Evolutionary conservation across 2,329 filamentous ascomycete genomes (phyloP).

Genomic region (Dactylellina parvicollis): DNA sequence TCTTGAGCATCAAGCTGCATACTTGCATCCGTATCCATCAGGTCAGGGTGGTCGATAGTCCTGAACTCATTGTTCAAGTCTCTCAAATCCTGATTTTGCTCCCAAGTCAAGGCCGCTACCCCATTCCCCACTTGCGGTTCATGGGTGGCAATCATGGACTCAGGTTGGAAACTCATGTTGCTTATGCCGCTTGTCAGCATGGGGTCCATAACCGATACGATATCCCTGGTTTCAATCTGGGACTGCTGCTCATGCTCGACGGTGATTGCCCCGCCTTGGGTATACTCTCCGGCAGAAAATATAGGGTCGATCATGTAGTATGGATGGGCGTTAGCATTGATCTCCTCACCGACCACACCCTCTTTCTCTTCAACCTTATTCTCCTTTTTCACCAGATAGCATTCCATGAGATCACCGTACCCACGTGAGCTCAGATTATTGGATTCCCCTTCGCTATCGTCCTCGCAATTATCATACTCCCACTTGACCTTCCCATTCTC

Average conservation of each 20-base stretch:
- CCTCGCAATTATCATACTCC: slow-evolving; percentile 53
- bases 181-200: slow-evolving; percentile 48
- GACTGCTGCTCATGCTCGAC: slow-evolving; percentile 14
- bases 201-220: slow-evolving; percentile 45
- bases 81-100: slow-evolving; percentile 50
- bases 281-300: slow-evolving; percentile 18
- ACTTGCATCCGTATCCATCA: slow-evolving; percentile 13
- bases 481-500: slow-evolving; percentile 45
- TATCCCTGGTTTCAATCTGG: slow-evolving; percentile 38
- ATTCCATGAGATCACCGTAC: slow-evolving; percentile 51
- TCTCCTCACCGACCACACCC: background rate
- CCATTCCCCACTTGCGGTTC: slow-evolving; percentile 6
- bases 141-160: background rate
- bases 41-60: slow-evolving; percentile 11
- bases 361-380: slow-evolving; percentile 27
- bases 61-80: slow-evolving; percentile 50
- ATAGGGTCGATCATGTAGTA: slow-evolving; percentile 47
- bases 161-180: slow-evolving; percentile 33
- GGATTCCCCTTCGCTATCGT: slow-evolving; percentile 50
- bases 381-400: slow-evolving; percentile 51
- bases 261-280: background rate
- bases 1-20: slow-evolving; percentile 11
- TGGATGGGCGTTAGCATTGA: slow-evolving; percentile 3
- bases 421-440: slow-evolving; percentile 31
- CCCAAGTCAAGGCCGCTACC: slow-evolving; percentile 24